A percentile compares a stretch with the other conserved stretches of the same genome.
Evolutionary conservation across 495 filamentous ascomycete species (phyloP).

Genomic region (Penicillium salamii): DNA sequence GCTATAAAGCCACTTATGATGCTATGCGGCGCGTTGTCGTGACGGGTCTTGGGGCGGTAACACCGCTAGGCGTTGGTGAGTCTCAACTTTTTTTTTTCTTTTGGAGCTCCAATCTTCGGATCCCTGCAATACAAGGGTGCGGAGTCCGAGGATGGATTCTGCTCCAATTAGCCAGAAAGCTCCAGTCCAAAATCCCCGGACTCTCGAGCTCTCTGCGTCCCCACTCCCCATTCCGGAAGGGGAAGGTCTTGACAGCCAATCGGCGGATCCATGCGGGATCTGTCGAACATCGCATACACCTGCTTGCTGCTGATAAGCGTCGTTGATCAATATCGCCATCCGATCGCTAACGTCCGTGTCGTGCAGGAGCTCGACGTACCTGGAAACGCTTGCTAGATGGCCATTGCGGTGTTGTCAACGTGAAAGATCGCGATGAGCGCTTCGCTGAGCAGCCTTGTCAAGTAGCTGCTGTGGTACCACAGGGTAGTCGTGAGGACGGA

Average conservation of each 20-base stretch:
- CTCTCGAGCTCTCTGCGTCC: slow-evolving; percentile 10
- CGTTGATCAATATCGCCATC: neutral
- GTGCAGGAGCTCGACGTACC: slow-evolving; percentile 64
- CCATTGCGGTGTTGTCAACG: slow-evolving; percentile 74
- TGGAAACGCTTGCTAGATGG: slow-evolving; percentile 80
- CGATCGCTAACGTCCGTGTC: neutral
- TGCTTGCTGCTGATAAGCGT: neutral
- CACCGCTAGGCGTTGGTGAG: slow-evolving; percentile 80
- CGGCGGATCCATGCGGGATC: neutral
- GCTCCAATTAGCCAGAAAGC: neutral
- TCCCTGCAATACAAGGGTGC: no score
- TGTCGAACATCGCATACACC: neutral
- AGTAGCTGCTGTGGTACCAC: slow-evolving; percentile 79
- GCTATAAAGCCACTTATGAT: slow-evolving; percentile 26
- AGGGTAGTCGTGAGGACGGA: slow-evolving; percentile 53
- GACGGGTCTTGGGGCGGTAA: slow-evolving; percentile 89
- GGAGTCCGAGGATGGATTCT: no score
- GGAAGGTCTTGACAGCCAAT: slow-evolving; percentile 31
- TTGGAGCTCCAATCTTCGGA: no score
- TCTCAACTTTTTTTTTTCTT: neutral
- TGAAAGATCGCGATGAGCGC: slow-evolving; percentile 52
- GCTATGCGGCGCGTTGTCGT: slow-evolving; percentile 92
- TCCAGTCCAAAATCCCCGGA: slow-evolving; percentile 11
- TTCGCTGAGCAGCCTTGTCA: slow-evolving; percentile 75
- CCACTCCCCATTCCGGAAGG: slow-evolving; percentile 20